Base-by-base conservation (phyloP, 1,284 basidiomycete genomes). In the Cutaneotrichosporon sp. region DNA sequence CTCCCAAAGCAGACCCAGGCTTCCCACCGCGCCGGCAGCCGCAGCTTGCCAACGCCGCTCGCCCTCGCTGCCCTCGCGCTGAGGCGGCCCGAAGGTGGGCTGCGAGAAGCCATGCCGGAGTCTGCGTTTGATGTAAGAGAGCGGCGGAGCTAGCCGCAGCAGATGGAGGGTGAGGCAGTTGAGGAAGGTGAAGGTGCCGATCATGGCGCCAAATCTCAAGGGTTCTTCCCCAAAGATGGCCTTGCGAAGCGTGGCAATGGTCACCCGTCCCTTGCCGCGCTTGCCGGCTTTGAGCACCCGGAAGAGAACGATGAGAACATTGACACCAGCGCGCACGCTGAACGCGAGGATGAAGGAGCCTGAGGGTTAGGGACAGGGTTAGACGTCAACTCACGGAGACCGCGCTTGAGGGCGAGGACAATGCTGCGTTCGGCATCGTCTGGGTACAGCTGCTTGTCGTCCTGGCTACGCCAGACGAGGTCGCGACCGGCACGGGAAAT, bases 131-230 rank as follows among this genome's bases (percentile, higher is more conserved):
- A 66, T 81, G 78, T 81, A 79, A 8, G 72, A 70, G 0, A 87
- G 85, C n/a, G 90, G 83, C 8, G 81, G 79, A 5, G 91, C 81
- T 45, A 95, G 85, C 0, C 92, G 91, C 2, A 97, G 84, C 0
- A 87, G 82, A 71, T 95, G 95, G 8, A 94, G 83, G 25, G 92
- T 83, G 69, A 89, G 84, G 68, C 91, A 94, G 81, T 95, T 91
- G 18, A 92, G 70, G 14, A 87, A 84, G 8, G 89, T 89, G 69
- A 92, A 93, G 0, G 88, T 58, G 13, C 61, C 91, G 33, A 95
- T 82, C 90, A 93, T 94, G 0, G 87, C 86, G 8, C 88, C 90
- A 64, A 94, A 93, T 31, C 92, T 83, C 71, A 88, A 84, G 0
- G 90, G 87, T 71, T 94, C 92, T 50, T 81, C 69, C 0, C 91